These are phyloP conservation scores for Globisporangium recalcitrans DNA, from an alignment of 352 stramenopile species.

Conservation along the genomic window DNA sequence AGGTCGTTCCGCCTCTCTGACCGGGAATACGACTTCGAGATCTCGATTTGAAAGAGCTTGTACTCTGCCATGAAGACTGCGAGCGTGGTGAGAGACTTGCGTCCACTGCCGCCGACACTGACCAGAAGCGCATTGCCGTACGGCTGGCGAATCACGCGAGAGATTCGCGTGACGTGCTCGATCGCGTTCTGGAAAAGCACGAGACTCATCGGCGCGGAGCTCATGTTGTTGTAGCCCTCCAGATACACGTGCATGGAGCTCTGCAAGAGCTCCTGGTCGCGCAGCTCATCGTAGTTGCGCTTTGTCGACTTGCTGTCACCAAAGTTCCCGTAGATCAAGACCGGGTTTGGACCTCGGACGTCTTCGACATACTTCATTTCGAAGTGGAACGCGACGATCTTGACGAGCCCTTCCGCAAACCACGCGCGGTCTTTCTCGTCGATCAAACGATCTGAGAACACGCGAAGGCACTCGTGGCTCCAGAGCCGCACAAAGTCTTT, in stretches of 20 bases:
- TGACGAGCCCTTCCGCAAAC: conserved; percentile 71
- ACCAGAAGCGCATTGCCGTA: conserved; percentile 92
- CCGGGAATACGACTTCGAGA: conserved; percentile 92
- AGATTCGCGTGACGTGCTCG: conserved; percentile 92
- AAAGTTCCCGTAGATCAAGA: conserved; percentile 89
- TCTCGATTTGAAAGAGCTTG: conserved; percentile 94
- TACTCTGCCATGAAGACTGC: conserved; percentile 94
- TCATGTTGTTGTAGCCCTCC: conserved; percentile 95
- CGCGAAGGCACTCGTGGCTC: conserved; percentile 89
- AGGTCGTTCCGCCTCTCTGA: conserved; percentile 92
- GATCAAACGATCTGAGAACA: conserved; percentile 90
- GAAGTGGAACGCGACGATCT: conserved; percentile 76
- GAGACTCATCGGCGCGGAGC: conserved; percentile 89
- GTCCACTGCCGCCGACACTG: conserved; percentile 89
- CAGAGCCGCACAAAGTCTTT: conserved; percentile 87
- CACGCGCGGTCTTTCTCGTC: conserved; percentile 85
- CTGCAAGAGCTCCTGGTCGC: conserved; percentile 72
- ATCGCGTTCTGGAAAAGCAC: conserved; percentile 95
- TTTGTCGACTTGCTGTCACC: conserved; percentile 60
- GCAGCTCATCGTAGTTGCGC: conserved; percentile 87
- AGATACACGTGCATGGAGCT: conserved; percentile 90
- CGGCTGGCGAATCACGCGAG: conserved; percentile 89
- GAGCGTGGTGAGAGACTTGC: conserved; percentile 90
- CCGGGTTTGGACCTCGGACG: conserved; percentile 53
- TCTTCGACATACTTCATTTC: conserved; percentile 67